Evolutionary conservation across 495 filamentous ascomycete genomes (phyloP).

Genomic region (Penicillium egyptiacum): DNA sequence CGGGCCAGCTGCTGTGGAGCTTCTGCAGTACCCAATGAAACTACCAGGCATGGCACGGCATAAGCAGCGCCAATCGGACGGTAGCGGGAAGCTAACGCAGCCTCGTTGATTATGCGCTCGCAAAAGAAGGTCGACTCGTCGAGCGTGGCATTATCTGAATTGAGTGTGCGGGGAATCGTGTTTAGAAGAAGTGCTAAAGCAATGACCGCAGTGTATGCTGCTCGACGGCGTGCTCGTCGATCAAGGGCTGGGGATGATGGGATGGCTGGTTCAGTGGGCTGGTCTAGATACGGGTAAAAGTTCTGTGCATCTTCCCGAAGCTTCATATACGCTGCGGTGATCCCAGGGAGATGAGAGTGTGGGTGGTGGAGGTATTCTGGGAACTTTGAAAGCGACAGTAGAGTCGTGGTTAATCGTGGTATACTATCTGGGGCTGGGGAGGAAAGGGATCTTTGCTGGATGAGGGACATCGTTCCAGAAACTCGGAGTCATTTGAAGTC

Average conservation of each 20-base stretch:
- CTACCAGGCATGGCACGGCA: constrained; percentile 14
- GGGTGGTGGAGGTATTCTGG: not conserved
- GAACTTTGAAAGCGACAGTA: not conserved
- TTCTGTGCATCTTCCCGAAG: no score
- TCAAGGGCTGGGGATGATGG: no score
- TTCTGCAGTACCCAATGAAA: constrained; percentile 13
- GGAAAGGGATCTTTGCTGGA: not conserved
- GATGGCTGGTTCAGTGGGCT: no score
- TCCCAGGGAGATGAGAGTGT: not conserved
- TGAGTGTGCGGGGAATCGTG: not conserved
- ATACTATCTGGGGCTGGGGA: not conserved
- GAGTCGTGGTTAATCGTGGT: no score
- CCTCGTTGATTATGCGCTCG: not conserved
- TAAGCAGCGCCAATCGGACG: constrained; percentile 22
- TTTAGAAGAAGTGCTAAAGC: not conserved
- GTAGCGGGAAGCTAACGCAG: constrained; percentile 14
- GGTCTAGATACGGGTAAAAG: no score
- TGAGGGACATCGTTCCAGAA: not conserved
- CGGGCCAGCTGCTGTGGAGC: constrained; percentile 10
- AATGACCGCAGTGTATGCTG: not conserved
- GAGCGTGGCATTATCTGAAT: not conserved
- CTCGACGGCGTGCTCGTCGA: no score
- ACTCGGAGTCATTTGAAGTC: no score
- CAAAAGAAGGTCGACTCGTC: not conserved
- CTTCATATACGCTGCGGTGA: no score